Evolutionary conservation across 2,329 filamentous ascomycete genomes (phyloP).

Genomic region (Clarireedia monteithiana): DNA sequence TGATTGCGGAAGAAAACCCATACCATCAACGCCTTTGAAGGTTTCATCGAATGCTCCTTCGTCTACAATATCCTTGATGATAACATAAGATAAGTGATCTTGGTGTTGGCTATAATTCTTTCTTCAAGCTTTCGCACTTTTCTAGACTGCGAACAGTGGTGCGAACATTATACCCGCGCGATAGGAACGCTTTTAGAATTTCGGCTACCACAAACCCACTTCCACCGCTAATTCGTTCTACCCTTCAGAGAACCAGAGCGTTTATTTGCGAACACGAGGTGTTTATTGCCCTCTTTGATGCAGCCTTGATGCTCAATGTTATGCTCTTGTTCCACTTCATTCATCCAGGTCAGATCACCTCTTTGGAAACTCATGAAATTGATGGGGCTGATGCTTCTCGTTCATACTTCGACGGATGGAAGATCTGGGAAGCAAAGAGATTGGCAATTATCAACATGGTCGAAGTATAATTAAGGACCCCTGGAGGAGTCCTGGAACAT

Average conservation of each 20-base stretch:
- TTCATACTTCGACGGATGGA: background rate
- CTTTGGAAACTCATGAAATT: background rate
- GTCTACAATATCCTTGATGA: conserved; percentile 64
- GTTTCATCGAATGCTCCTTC: conserved; percentile 60
- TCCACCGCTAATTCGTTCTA: conserved; percentile 22
- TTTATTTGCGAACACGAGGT: background rate
- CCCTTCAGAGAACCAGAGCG: background rate
- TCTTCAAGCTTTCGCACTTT: conserved; percentile 37
- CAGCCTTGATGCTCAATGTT: background rate
- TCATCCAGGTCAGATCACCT: background rate
- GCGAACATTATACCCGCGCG: conserved; percentile 31
- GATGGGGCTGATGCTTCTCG: background rate
- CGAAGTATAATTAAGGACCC: too few species aligned
- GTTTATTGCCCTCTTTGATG: background rate
- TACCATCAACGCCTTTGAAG: conserved; percentile 55
- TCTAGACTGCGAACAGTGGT: conserved; percentile 37
- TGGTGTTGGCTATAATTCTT: conserved; percentile 31
- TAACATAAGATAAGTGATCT: conserved; percentile 29
- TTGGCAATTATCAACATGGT: background rate
- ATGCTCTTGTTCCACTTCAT: conserved; percentile 1
- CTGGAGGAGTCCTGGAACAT: too few species aligned
- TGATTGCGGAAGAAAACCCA: conserved; percentile 23
- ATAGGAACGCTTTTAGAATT: conserved; percentile 38
- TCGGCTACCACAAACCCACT: conserved; percentile 46
- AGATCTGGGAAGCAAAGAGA: background rate